Conservation (phyloP, 805 yeast genomes). For the Cyberlindnera petersonii region DNA sequence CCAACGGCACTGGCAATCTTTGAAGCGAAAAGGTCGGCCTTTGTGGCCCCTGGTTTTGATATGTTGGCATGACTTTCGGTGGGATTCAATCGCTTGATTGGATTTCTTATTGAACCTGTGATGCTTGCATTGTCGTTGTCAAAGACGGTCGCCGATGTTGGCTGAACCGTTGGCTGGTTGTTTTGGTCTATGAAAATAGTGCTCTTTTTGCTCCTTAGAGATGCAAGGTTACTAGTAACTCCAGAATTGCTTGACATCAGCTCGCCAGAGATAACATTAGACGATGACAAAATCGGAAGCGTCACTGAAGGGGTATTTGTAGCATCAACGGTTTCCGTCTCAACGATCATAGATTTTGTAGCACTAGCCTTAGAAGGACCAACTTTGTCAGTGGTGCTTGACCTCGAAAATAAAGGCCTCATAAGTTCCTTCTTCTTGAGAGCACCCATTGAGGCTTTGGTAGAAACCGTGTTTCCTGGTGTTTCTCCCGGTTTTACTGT, state of each 20-base stretch:
- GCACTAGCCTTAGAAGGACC: conserved; percentile 10
- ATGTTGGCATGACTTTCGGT: conserved; percentile 20
- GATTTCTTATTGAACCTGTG: conserved; percentile 26
- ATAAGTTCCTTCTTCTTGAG: conserved; percentile 23
- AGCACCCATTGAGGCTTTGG: conserved; percentile 4
- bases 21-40: conserved; percentile 94
- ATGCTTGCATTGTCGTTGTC: conserved; percentile 23
- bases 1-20: conserved; percentile 91
- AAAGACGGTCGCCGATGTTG: conserved; percentile 9
- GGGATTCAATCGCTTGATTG: conserved; percentile 18
- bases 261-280: conserved; percentile 16
- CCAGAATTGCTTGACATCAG: conserved; percentile 23
- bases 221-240: conserved; percentile 27
- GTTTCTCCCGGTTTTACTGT: neutral
- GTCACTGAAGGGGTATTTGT: conserved; percentile 28
- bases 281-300: conserved; percentile 23
- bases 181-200: conserved; percentile 26
- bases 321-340: conserved; percentile 59
- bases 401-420: conserved; percentile 25
- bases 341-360: conserved; percentile 46
- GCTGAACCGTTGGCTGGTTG: conserved; percentile 11
- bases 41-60: conserved; percentile 43
- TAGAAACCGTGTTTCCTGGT: conserved; percentile 5
- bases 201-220: conserved; percentile 35
- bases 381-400: conserved; percentile 24